Evolutionary conservation across 140 eudicot genomes (phyloP).

Genomic region (Senecio squalidus): DNA sequence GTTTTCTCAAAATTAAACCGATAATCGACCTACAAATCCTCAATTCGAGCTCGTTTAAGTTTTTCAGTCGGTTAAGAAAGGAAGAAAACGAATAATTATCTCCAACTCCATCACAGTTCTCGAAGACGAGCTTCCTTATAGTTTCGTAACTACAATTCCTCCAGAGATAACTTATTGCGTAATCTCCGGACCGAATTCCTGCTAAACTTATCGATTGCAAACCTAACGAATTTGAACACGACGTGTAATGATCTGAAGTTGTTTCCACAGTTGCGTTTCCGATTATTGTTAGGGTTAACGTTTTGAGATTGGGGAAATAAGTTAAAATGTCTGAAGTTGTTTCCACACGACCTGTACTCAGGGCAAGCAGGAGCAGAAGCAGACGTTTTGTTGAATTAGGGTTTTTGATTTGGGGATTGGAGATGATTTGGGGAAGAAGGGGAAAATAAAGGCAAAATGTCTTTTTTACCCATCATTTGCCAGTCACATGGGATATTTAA

Average conservation of each 20-base stretch:
- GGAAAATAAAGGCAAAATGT: too few relatives aligned
- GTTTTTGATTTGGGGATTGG: too few relatives aligned
- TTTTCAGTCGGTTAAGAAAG: constrained; percentile 18
- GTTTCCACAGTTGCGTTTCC: constrained; percentile 8
- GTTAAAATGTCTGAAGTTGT: too few relatives aligned
- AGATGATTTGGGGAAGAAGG: too few relatives aligned
- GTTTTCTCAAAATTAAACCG: constrained; percentile 30
- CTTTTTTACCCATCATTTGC: too few relatives aligned
- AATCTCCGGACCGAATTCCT: constrained; percentile 43
- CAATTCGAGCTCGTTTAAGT: constrained; percentile 47
- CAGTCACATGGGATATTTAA: too few relatives aligned
- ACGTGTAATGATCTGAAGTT: neutral
- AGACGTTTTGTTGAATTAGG: too few relatives aligned
- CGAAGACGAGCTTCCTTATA: constrained; percentile 34
- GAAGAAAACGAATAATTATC: constrained; percentile 32
- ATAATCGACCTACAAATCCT: constrained; percentile 46
- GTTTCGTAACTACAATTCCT: constrained; percentile 29
- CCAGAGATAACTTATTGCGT: constrained; percentile 49
- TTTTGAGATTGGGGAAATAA: constrained; percentile 24
- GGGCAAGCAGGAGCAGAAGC: too few relatives aligned
- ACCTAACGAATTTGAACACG: neutral
- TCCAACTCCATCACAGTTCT: constrained; percentile 57
- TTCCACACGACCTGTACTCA: too few relatives aligned
- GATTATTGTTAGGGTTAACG: constrained; percentile 20
- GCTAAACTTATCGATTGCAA: constrained; percentile 37